Evolutionary conservation across 306 rosid species (phyloP), one percentile per base, ranked within the genome.

Genomic region (Acmispon strigosus): DNA sequence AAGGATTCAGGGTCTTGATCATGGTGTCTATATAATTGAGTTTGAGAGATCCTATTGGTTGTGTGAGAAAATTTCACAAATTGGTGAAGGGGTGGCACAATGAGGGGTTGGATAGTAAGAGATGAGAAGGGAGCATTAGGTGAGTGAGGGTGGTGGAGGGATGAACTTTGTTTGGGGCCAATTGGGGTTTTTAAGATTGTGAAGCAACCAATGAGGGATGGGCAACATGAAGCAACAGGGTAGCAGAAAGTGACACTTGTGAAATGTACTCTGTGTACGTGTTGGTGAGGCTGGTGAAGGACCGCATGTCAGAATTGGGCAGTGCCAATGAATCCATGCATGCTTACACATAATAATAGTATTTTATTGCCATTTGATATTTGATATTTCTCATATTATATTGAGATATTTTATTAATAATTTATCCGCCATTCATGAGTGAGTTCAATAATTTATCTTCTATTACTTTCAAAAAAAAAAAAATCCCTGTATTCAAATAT

Each of bases 1-100:
- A 76, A 16, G 91, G 88, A 58, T 62, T 73, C 52, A 88, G 71
- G 1, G 94, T 88, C 76, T 84, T 78, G 79, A 88, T 82, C 94
- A 88, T 88, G 84, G 78, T 77, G 2, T 4, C 32, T 27, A n/a
- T n/a, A n/a, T n/a, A n/a, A n/a, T n/a, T n/a, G n/a, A n/a, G n/a
- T n/a, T n/a, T n/a, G n/a, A n/a, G n/a, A n/a, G n/a, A n/a, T n/a
- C n/a, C n/a, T 22, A 2, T 22, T 22, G 24, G 24, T 22, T 22
- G 24, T 22, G 2, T 22, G 24, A 22, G 24, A 22, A 22, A 22
- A 27, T 27, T 27, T 4, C 2, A 27, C 4, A 27, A 27, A 27
- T 4, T 27, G 3, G 32, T 2, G 32, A 27, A 27, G 32, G 32
- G 32, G 32, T 27, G 32, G 58, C 37, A 32, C 37, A 32, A 1